phyloP scores from a whole-genome alignment of 176 grass and related monocot genomes.

The Bromus sterilis region DNA sequence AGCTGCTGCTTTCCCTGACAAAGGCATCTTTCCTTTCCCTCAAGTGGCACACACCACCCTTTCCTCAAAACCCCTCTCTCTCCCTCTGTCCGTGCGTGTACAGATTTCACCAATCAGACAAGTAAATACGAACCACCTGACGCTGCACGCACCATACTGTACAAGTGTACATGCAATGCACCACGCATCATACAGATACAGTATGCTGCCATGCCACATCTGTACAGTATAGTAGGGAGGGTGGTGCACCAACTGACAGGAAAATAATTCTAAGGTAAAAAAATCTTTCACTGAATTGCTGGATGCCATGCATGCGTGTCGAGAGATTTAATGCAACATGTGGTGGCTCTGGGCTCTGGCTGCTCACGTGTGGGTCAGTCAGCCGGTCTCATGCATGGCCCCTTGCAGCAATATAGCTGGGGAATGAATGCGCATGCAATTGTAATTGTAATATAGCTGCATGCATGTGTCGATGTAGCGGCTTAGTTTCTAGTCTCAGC shows the following conservation, averaged over 20 bases:
- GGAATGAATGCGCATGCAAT: conserved; percentile 2
- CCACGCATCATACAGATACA: too few species aligned
- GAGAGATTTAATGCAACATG: background rate
- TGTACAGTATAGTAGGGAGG: background rate
- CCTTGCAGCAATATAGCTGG: background rate
- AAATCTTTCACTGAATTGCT: background rate
- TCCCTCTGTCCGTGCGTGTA: background rate
- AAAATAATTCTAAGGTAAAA: background rate
- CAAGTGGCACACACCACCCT: background rate
- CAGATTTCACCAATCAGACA: conserved; percentile 1
- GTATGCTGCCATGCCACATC: background rate
- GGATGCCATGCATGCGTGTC: background rate
- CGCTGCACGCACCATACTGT: background rate
- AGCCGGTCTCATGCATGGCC: background rate
- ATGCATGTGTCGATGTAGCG: background rate
- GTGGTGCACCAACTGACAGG: background rate
- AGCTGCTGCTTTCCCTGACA: background rate
- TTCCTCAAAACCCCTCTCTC: background rate
- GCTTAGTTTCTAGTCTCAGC: background rate
- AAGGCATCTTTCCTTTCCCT: conserved; percentile 10
- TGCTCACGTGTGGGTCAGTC: conserved; percentile 4
- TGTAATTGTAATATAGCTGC: too few species aligned
- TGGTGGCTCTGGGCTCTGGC: background rate
- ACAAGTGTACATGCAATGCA: background rate
- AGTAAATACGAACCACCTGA: conserved; percentile 30